Conservation (phyloP, 768 basidiomycete species). For the Suillus weaverae region DNA sequence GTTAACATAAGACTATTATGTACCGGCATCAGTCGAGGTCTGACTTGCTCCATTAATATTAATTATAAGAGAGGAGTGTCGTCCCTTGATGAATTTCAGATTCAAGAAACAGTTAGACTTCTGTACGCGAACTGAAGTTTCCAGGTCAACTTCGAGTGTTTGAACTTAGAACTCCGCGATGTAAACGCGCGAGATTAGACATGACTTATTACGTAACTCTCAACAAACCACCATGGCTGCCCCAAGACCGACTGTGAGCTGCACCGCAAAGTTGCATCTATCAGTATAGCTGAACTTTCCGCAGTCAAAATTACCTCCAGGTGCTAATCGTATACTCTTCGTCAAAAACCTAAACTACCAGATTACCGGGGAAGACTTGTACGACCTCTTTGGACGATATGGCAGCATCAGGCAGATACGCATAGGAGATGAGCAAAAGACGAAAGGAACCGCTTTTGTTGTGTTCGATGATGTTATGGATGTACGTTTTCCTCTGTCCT, state of each 20-base stretch:
- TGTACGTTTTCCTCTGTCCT: slow-evolving; percentile 44
- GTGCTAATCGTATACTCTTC: slow-evolving; percentile 89
- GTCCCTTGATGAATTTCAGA: neutral
- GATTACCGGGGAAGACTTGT: slow-evolving; percentile 91
- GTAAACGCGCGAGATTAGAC: neutral
- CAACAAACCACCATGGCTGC: slow-evolving; percentile 51
- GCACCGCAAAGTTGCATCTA: neutral
- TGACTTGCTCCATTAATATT: neutral
- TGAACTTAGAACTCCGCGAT: slow-evolving; percentile 1
- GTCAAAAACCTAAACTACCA: slow-evolving; percentile 93
- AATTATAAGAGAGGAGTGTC: neutral
- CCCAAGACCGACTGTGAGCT: slow-evolving; percentile 63
- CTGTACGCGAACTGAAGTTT: neutral
- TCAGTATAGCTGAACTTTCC: slow-evolving; percentile 5
- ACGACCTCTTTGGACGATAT: slow-evolving; percentile 97
- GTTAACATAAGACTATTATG: neutral
- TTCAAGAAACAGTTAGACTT: neutral
- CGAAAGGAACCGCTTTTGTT: slow-evolving; percentile 94
- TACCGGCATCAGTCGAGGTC: neutral
- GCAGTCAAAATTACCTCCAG: slow-evolving; percentile 86
- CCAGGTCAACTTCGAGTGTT: neutral
- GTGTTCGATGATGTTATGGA: slow-evolving; percentile 97
- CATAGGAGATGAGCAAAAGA: slow-evolving; percentile 88
- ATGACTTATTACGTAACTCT: slow-evolving; percentile 5
- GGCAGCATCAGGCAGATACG: slow-evolving; percentile 95